Evolutionary conservation across 129 eudicot genomes (phyloP).

Genomic region (Lactuca saligna): DNA sequence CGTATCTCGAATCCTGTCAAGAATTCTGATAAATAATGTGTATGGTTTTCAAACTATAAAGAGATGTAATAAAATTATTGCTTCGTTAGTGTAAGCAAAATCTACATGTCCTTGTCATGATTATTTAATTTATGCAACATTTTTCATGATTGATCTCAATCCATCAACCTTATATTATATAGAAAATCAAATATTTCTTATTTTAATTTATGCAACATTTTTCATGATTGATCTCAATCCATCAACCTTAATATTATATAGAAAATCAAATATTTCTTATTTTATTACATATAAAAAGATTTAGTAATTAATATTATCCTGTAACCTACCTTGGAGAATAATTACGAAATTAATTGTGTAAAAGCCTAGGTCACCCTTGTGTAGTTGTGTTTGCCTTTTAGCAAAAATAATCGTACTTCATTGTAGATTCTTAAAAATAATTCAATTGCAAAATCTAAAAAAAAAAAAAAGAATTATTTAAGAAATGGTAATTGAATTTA

Average conservation of each 20-base stretch:
- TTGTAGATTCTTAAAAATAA: too few relatives aligned
- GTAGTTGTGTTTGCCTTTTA: too few relatives aligned
- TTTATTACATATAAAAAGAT: too few relatives aligned
- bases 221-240: neutral
- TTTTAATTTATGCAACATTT: neutral
- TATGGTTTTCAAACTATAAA: neutral
- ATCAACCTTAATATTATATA: neutral
- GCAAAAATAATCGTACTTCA: too few relatives aligned
- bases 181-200: neutral
- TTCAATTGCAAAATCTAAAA: neutral
- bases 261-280: neutral
- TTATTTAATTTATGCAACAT: neutral
- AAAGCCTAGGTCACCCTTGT: neutral
- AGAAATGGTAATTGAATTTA: neutral
- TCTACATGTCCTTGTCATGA: neutral
- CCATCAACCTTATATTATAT: neutral
- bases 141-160: neutral
- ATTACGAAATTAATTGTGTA: neutral
- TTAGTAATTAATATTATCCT: too few relatives aligned
- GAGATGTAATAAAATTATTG: neutral
- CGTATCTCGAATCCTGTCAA: too few relatives aligned
- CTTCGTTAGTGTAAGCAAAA: slow-evolving; percentile 13
- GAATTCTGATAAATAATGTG: too few relatives aligned
- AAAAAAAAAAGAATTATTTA: neutral
- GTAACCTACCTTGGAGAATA: neutral